Conservation (phyloP, 129 eudicot species). For the Flaveria linearis region DNA sequence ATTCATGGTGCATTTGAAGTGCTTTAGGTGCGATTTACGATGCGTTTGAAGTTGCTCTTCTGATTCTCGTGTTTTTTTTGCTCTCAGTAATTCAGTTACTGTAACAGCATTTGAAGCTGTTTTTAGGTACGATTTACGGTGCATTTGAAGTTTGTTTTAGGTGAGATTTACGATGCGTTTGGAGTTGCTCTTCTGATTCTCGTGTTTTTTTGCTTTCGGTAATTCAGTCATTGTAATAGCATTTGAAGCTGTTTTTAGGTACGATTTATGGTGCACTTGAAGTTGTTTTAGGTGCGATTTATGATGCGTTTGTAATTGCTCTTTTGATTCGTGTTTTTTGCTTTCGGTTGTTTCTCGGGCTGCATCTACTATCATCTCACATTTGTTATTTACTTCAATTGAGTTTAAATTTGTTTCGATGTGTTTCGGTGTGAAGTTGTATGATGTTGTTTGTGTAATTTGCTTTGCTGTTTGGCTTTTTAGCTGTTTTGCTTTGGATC, state of each 20-base stretch:
- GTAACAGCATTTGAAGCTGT: neutral
- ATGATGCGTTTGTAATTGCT: slow-evolving; percentile 9
- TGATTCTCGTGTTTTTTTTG: too few relatives aligned
- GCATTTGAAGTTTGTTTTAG: neutral
- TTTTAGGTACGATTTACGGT: too few relatives aligned
- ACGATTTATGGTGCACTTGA: neutral
- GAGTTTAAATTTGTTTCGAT: slow-evolving; percentile 23
- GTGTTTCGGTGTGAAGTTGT: neutral
- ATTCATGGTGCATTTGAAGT: slow-evolving; percentile 10
- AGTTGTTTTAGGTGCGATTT: neutral
- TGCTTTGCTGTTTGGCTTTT: neutral
- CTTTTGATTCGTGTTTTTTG: slow-evolving; percentile 5
- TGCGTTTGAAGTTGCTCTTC: slow-evolving; percentile 1
- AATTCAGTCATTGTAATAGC: slow-evolving; percentile 20
- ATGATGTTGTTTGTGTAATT: neutral
- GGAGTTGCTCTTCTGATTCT: neutral
- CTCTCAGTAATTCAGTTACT: slow-evolving; percentile 20
- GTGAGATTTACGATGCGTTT: slow-evolving; percentile 8
- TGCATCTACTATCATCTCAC: neutral
- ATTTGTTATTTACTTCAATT: slow-evolving; percentile 14
- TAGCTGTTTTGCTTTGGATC: slow-evolving; percentile 29
- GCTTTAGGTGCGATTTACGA: neutral
- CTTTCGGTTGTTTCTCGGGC: neutral
- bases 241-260: neutral
- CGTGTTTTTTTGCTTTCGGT: neutral